phyloP scores from a whole-genome alignment of 306 rosid genomes.

The Casuarina cunninghamiana region DNA sequence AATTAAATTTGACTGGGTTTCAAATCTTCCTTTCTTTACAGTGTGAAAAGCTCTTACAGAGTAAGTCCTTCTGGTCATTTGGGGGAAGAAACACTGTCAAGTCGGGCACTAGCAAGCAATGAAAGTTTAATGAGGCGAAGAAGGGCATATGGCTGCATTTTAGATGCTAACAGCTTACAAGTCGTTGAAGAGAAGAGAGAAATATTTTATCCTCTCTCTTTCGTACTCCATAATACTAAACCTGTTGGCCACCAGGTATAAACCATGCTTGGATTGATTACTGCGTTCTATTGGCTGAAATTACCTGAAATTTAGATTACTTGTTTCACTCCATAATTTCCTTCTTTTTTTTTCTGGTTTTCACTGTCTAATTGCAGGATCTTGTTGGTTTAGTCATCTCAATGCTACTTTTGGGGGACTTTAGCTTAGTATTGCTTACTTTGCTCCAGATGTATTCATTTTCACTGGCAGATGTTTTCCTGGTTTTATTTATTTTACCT shows the following conservation, averaged over 20 bases:
- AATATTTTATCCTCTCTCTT: conserved; percentile 85
- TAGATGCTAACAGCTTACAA: conserved; percentile 66
- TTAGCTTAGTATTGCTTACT: conserved; percentile 97
- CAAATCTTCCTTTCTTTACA: conserved; percentile 28
- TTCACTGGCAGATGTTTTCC: conserved; percentile 82
- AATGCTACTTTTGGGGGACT: conserved; percentile 94
- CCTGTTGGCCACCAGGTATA: conserved; percentile 99
- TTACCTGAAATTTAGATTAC: background rate
- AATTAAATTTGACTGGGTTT: conserved; percentile 9
- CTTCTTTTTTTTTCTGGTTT: background rate
- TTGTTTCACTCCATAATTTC: conserved; percentile 6
- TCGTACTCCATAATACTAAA: conserved; percentile 80
- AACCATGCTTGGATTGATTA: conserved; percentile 22
- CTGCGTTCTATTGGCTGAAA: conserved; percentile 14
- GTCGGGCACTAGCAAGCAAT: conserved; percentile 41
- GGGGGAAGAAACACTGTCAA: conserved; percentile 44
- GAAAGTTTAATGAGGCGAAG: conserved; percentile 51
- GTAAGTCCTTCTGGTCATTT: conserved; percentile 46
- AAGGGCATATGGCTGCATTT: conserved; percentile 56
- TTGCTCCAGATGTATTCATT: conserved; percentile 92
- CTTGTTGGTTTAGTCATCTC: conserved; percentile 98
- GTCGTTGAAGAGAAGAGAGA: conserved; percentile 84
- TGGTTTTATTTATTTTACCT: conserved; percentile 88
- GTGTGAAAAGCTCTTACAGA: conserved; percentile 40
- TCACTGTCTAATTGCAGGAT: conserved; percentile 69